Conservation (phyloP, 1,139 yeast species). For the Kodamaea arcana region DNA sequence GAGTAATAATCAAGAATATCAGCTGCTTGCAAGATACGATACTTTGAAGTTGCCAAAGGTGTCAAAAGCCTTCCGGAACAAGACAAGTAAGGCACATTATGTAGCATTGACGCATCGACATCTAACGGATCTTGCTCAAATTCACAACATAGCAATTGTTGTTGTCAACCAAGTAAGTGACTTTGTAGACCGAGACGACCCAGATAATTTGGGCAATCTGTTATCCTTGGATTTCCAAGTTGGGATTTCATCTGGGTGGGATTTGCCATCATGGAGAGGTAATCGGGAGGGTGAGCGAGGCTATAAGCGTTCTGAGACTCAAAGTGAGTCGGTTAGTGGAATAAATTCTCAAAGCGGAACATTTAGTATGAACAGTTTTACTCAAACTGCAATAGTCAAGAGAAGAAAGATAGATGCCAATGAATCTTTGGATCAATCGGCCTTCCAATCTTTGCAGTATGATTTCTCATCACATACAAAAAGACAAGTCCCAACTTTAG, state of each 20-base stretch:
- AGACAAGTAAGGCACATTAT: slow-evolving; percentile 38
- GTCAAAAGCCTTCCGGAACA: slow-evolving; percentile 26
- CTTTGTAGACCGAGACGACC: slow-evolving; percentile 2
- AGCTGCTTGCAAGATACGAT: slow-evolving; percentile 17
- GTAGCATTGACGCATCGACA: slow-evolving; percentile 43
- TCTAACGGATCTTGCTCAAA: slow-evolving; percentile 47
- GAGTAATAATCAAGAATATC: slow-evolving; percentile 14
- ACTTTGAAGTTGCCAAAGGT: slow-evolving; percentile 27
- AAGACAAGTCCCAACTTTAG: slow-evolving; percentile 35
- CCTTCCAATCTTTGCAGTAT: neutral
- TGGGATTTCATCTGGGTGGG: slow-evolving; percentile 80
- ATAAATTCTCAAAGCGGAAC: no score
- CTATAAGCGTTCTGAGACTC: no score
- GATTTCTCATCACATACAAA: slow-evolving; percentile 13
- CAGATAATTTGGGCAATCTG: slow-evolving; percentile 18
- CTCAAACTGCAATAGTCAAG: no score
- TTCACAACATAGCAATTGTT: slow-evolving; percentile 56
- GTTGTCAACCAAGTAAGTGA: slow-evolving; percentile 82
- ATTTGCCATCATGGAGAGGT: slow-evolving; percentile 21
- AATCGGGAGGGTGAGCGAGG: slow-evolving; percentile 1
- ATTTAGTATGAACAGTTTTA: no score
- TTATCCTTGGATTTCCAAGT: slow-evolving; percentile 62
- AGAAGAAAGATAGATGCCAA: slow-evolving; percentile 3
- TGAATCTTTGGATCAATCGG: slow-evolving; percentile 7
- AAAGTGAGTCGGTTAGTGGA: no score